Evolutionary conservation across 257 asterid species (phyloP), one percentile per base, ranked within the genome.

Genomic region (Asclepias syriaca): DNA sequence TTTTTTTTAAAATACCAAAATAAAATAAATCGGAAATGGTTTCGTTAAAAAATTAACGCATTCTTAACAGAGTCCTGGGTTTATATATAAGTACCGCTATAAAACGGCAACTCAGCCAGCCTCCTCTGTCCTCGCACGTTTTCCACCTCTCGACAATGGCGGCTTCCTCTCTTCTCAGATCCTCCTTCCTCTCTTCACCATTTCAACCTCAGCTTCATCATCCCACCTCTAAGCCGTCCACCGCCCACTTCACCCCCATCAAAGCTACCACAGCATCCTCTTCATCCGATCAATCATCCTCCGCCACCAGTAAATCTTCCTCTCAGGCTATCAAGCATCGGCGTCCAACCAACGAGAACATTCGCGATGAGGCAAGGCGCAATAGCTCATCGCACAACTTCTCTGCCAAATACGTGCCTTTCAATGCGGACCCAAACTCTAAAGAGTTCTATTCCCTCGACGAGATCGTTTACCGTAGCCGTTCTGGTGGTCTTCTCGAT

Each of bases 351-450:
- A 91, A 85, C 18, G 91, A 85, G 49, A 89, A 91, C 75, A 89
- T 89, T 79, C 91, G 97, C 9, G 96, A 91, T 21, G 97, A 91
- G 74, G 96, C 97, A 14, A 93, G 95, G 49, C 95, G 91, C 40
- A 87, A 79, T 78, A 70, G 71, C 66, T 76, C 85, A 7, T 61
- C 81, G 72, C 95, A 88, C 85, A 84, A 84, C 72, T 88, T 90
- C 83, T 88, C 95, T 34, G 96, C 96, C 68, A 87, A 83, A 75
- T 90, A 90, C 77, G 92, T 90, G 55, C 96, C 96, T 8, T 90
- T 88, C 79, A 88, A 83, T 70, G 87, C 92, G 29, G 83, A 71
- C 7, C 75, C 90, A 18, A n/a, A 40, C 74, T 81, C 87, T 5
- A 79, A 46, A 15, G 96, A 90, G 50, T 85, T 82, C 72, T 88